Evolutionary conservation across 768 basidiomycete genomes (phyloP).

Genomic region (Coprinellus micaceus): DNA sequence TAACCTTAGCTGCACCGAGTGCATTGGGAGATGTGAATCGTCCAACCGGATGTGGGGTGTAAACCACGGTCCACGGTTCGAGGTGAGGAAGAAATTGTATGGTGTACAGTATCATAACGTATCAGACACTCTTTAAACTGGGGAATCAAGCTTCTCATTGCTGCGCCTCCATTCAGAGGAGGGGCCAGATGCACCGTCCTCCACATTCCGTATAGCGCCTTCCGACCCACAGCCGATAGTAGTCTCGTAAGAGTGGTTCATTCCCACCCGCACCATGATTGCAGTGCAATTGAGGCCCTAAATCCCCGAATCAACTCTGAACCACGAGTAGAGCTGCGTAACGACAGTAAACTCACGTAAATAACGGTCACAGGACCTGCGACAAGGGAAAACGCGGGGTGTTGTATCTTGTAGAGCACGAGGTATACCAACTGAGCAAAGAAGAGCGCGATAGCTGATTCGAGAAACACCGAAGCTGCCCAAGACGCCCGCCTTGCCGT

Average conservation of each 20-base stretch:
- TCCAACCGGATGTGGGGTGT: no score
- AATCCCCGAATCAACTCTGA: not conserved
- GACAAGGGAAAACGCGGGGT: not conserved
- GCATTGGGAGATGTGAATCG: no score
- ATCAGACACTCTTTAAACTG: no score
- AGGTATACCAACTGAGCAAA: conserved; percentile 1
- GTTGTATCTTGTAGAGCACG: not conserved
- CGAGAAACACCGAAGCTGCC: not conserved
- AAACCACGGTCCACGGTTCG: no score
- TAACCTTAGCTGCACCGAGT: no score
- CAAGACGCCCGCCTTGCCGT: not conserved
- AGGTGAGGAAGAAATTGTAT: no score
- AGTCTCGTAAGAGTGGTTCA: conserved; percentile 1
- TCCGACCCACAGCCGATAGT: not conserved
- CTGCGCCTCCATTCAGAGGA: no score
- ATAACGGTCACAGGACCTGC: not conserved
- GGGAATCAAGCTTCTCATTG: no score
- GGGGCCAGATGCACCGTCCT: no score
- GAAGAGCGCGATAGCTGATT: conserved; percentile 2
- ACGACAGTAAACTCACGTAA: not conserved
- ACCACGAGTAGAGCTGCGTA: no score
- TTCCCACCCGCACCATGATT: conserved; percentile 3
- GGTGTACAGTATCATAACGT: no score
- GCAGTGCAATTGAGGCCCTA: conserved; percentile 2
- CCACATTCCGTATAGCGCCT: no score